These are phyloP conservation scores for Corylus americana DNA, from an alignment of 306 rosid genomes.

Conservation along the genomic window DNA sequence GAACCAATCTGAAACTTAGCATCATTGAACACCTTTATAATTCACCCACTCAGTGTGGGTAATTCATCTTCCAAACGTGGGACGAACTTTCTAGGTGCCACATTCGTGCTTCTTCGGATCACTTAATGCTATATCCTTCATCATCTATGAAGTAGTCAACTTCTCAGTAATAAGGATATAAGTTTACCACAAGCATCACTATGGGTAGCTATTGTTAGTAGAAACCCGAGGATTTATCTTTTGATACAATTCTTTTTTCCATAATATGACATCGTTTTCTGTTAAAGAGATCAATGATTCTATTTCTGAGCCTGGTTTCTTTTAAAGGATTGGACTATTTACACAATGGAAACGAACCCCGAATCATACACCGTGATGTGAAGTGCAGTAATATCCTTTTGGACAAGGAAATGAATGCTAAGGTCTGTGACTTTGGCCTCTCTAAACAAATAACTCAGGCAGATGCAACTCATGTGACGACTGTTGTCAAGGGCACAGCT, in stretches of 20 bases:
- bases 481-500: constrained; percentile 92
- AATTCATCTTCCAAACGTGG: no score
- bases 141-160: neutral
- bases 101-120: no score
- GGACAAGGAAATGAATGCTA: constrained; percentile 89
- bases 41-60: no score
- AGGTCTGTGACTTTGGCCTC: constrained; percentile 92
- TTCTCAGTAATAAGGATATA: neutral
- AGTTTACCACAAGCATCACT: neutral
- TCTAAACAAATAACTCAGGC: constrained; percentile 72
- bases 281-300: neutral
- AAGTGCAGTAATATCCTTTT: constrained; percentile 90
- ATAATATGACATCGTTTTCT: neutral
- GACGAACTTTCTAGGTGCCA: no score
- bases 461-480: constrained; percentile 92
- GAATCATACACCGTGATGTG: constrained; percentile 91
- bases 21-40: no score
- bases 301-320: constrained; percentile 23
- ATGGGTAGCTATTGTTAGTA: neutral
- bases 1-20: no score
- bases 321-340: constrained; percentile 82
- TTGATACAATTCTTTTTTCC: no score
- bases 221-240: neutral
- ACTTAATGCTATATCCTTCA: no score
- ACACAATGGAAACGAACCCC: constrained; percentile 86